Base-by-base conservation (phyloP, 306 rosid genomes). In the Crotalaria pallida region DNA sequence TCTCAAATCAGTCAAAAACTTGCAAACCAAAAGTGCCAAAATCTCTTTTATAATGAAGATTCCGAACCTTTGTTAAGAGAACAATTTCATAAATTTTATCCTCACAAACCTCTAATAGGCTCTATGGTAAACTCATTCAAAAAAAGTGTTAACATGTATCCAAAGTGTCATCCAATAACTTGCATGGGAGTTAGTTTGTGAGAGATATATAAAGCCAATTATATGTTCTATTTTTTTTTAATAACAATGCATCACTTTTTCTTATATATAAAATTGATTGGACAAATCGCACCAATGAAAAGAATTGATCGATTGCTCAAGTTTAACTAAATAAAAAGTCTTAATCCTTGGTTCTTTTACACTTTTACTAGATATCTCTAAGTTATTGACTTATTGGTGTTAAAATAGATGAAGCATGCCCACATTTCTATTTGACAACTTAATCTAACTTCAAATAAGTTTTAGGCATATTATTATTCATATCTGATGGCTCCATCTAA, bases 401-500 rank as follows among this genome's bases (percentile, higher is more conserved):
- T 45, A 58, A 48, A 67, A 17, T 29, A 68, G 50, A 13, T 50
- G 41, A 68, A 77, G 17, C 48, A 41, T 40, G 29, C n/a, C 73
- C 56, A 78, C 82, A 71, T 78, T 72, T 48, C 4, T 44, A 65
- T 40, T 50, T 21, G 19, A 61, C 29, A 26, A 13, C 80, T 47
- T 33, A 70, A 10, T 43, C 51, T 71, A 33, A 6, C 23, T 24
- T 47, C 38, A 65, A 65, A 15, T 16, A 33, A 65, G 22, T 53
- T 12, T 19, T 11, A 60, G 61, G 40, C n/a, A n/a, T n/a, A 59
- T 68, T 58, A 53, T 16, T 76, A 68, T 50, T 41, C 61, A 60
- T 36, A 67, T 22, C 22, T 24, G 7, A 19, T 69, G 49, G 51
- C 34, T 70, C 12, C 45, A 51, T 69, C 44, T 33, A 45, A 45